A percentile compares a stretch with the other conserved stretches of the same genome.
Conservation (phyloP, 768 basidiomycete species). For the Suillus ampliporus region DNA sequence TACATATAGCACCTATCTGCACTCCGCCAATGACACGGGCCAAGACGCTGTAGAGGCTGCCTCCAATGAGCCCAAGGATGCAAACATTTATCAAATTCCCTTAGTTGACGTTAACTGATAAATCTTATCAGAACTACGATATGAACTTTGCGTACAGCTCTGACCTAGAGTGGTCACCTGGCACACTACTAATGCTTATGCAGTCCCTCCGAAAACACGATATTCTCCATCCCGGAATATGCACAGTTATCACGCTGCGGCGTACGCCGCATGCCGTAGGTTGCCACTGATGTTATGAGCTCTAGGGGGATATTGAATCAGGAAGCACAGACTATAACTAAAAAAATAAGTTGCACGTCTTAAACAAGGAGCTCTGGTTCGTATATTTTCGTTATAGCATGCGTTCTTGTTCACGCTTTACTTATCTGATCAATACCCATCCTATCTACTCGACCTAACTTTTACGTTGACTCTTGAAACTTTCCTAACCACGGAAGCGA, state of each 20-base stretch:
- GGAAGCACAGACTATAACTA: constrained; percentile 39
- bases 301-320: constrained; percentile 40
- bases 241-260: constrained; percentile 25
- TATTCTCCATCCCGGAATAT: constrained; percentile 44
- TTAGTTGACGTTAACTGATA: neutral
- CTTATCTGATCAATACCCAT: neutral
- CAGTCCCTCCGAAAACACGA: constrained; percentile 38
- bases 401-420: neutral
- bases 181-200: constrained; percentile 27
- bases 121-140: neutral
- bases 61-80: neutral
- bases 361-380: constrained; percentile 41
- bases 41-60: constrained; percentile 16
- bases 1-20: constrained; percentile 18
- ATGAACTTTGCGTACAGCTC: constrained; percentile 33
- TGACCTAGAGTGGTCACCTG: constrained; percentile 37
- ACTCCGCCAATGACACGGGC: constrained; percentile 45
- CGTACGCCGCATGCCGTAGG: no score
- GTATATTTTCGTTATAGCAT: constrained; percentile 1
- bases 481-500: no score
- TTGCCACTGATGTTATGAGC: no score
- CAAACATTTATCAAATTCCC: neutral
- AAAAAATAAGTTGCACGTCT: constrained; percentile 37
- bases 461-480: neutral
- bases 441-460: neutral